A percentile compares a stretch with the other conserved stretches of the same genome.
Evolutionary conservation across 2,329 filamentous ascomycete genomes (phyloP).

Genomic region (Fusarium sp.): DNA sequence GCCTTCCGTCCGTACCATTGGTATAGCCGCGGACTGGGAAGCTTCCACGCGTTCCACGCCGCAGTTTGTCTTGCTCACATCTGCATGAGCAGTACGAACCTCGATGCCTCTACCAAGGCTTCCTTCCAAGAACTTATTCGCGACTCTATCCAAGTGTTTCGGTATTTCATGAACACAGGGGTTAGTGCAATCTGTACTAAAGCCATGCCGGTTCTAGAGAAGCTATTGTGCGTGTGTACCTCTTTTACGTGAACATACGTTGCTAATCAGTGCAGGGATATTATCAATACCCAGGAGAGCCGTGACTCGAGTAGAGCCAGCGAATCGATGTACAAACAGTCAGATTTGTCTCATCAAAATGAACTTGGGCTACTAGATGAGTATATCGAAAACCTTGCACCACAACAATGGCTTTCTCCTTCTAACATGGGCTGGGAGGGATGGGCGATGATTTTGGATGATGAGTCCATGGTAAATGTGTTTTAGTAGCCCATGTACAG

Average conservation of each 20-base stretch:
- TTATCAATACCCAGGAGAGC: too few species aligned
- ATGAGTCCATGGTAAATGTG: background rate
- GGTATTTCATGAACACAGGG: too few species aligned
- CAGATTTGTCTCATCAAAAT: background rate
- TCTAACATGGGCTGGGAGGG: slow-evolving; percentile 26
- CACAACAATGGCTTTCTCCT: slow-evolving; percentile 32
- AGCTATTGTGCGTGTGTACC: too few species aligned
- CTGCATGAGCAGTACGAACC: background rate
- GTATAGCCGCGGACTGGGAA: slow-evolving; percentile 31
- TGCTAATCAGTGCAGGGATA: too few species aligned
- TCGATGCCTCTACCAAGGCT: background rate
- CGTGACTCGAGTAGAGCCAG: too few species aligned
- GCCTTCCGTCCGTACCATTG: slow-evolving; percentile 25
- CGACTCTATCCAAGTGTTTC: background rate
- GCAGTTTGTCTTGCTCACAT: slow-evolving; percentile 20
- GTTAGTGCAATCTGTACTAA: too few species aligned
- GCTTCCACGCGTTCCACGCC: slow-evolving; percentile 33
- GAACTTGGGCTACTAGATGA: background rate
- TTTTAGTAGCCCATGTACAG: background rate
- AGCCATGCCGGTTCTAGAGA: too few species aligned
- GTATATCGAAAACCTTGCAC: slow-evolving; percentile 11
- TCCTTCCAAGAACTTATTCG: background rate
- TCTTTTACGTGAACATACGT: too few species aligned
- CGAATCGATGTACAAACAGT: too few species aligned
- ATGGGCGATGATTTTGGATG: slow-evolving; percentile 20